Conservation (phyloP, 345 rosid species). For the Hibiscus tridactylites region DNA sequence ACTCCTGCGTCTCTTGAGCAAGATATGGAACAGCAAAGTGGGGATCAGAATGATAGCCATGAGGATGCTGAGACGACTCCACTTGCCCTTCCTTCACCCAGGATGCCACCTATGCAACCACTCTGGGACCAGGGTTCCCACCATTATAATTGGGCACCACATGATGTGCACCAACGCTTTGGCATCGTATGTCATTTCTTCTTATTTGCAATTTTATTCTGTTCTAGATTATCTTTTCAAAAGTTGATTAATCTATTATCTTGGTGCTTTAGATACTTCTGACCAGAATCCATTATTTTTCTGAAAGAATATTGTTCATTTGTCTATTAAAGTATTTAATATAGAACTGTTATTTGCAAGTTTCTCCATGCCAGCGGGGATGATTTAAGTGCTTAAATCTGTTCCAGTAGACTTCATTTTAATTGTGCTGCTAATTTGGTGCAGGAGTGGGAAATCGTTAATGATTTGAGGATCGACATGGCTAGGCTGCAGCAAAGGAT, state of each 20-base stretch:
- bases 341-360: background rate
- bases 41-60: constrained; percentile 41
- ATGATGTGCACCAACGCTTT: constrained; percentile 50
- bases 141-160: constrained; percentile 48
- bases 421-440: constrained; percentile 9
- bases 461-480: constrained; percentile 87
- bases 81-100: constrained; percentile 40
- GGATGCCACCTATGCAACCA: constrained; percentile 35
- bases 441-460: constrained; percentile 84
- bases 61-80: constrained; percentile 38
- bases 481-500: constrained; percentile 88
- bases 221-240: background rate
- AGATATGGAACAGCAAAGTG: constrained; percentile 47
- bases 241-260: background rate
- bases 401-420: background rate
- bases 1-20: constrained; percentile 36
- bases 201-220: constrained; percentile 5
- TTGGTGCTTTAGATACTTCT: background rate
- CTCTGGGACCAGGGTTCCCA: constrained; percentile 55
- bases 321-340: background rate
- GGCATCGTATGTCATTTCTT: constrained; percentile 54
- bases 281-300: background rate
- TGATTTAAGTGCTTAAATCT: background rate
- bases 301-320: background rate
- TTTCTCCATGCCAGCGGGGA: background rate